Evolutionary conservation across 331 rosid genomes (phyloP).

Genomic region (Phaseolus coccineus): DNA sequence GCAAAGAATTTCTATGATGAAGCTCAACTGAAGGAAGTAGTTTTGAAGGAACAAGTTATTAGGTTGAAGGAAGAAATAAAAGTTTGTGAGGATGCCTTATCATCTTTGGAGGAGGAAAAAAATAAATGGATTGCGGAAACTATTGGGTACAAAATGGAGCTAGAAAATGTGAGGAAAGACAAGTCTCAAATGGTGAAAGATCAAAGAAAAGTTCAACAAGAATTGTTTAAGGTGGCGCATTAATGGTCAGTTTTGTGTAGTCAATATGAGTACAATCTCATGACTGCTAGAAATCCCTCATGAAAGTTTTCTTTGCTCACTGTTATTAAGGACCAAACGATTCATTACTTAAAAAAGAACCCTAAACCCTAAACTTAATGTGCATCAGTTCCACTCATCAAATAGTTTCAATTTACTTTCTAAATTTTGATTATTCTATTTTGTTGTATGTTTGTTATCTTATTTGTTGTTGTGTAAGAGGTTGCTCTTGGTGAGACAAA

Average conservation of each 20-base stretch:
- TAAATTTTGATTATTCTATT: too few species aligned
- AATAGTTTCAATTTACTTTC: too few species aligned
- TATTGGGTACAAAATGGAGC: neutral
- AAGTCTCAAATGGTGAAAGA: constrained; percentile 23
- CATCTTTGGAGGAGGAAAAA: constrained; percentile 36
- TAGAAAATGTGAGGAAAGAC: constrained; percentile 18
- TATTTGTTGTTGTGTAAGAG: too few species aligned
- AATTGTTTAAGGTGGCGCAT: neutral
- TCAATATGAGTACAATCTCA: constrained; percentile 12
- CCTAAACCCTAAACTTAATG: too few species aligned
- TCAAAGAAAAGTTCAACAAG: constrained; percentile 25
- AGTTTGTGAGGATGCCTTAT: neutral
- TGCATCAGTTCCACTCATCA: too few species aligned
- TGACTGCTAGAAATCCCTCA: constrained; percentile 1
- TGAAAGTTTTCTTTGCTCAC: neutral
- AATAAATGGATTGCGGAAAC: constrained; percentile 30
- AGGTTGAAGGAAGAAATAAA: neutral
- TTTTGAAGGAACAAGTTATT: constrained; percentile 22
- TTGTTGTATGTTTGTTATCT: too few species aligned
- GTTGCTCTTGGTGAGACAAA: too few species aligned
- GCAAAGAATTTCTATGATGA: constrained; percentile 8
- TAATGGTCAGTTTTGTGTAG: constrained; percentile 43
- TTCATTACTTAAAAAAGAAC: too few species aligned
- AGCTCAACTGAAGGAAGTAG: constrained; percentile 29
- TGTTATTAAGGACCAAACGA: neutral